These are phyloP conservation scores for Agarophyton chilense DNA, from an alignment of 23 red algal species.

Conservation along the genomic window DNA sequence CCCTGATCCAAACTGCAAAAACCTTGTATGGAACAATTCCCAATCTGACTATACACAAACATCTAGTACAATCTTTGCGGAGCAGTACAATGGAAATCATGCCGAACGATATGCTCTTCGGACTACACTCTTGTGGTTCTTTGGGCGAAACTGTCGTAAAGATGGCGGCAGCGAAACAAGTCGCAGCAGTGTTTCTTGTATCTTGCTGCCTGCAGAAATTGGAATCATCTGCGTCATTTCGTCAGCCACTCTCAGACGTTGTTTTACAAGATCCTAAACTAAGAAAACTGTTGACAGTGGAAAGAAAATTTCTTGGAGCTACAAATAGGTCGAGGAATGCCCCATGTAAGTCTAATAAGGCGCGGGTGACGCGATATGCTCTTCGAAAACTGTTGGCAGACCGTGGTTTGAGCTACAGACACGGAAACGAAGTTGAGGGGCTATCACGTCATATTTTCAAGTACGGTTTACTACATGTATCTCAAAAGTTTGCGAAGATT, in stretches of 20 bases:
- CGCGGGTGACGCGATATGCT: slow-evolving; percentile 40
- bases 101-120: slow-evolving; percentile 23
- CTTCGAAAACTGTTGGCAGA: slow-evolving; percentile 6
- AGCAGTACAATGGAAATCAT: neutral
- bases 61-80: neutral
- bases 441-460: slow-evolving; percentile 45
- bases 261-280: neutral
- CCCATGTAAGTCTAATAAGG: neutral
- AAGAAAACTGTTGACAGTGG: neutral
- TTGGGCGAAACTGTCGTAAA: slow-evolving; percentile 44
- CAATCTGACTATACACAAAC: neutral
- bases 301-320: slow-evolving; percentile 27
- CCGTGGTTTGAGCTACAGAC: neutral
- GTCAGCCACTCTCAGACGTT: slow-evolving; percentile 35
- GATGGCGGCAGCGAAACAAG: neutral
- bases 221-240: neutral
- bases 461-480: slow-evolving; percentile 28
- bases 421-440: slow-evolving; percentile 23
- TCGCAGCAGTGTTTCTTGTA: slow-evolving; percentile 47
- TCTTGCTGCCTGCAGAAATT: slow-evolving; percentile 69
- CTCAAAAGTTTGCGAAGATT: neutral
- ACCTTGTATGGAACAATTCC: neutral
- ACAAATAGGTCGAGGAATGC: slow-evolving; percentile 24
- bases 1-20: slow-evolving; percentile 14
- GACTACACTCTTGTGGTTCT: slow-evolving; percentile 52